Conservation (phyloP, 2,329 filamentous ascomycete genomes). For the Pseudogymnoascus sp. region DNA sequence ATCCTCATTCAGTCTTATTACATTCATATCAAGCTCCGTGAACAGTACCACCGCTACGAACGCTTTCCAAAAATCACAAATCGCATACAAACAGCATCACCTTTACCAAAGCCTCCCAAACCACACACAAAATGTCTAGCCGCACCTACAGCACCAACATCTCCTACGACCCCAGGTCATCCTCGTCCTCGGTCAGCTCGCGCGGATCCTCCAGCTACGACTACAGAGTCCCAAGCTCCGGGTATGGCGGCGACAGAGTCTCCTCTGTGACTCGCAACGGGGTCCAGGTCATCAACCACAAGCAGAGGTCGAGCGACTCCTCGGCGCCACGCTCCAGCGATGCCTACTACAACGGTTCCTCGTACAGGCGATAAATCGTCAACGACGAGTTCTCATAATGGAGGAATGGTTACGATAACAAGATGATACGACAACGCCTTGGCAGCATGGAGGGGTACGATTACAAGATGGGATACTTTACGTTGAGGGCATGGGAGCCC, state of each 20-base stretch:
- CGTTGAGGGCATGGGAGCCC: not conserved
- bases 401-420: not conserved
- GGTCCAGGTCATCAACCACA: constrained; percentile 9
- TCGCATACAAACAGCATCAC: not conserved
- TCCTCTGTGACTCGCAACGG: constrained; percentile 5
- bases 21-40: not conserved
- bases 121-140: not conserved
- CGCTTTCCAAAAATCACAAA: not conserved
- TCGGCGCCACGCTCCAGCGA: not conserved
- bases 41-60: not conserved
- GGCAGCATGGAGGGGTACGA: not conserved
- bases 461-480: not conserved
- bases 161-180: not conserved
- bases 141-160: not conserved
- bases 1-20: not conserved
- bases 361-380: not conserved
- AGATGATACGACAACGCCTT: not conserved
- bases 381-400: not conserved
- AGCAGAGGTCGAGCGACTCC: not conserved
- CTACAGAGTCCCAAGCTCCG: not conserved
- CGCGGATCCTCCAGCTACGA: not conserved
- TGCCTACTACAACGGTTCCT: not conserved
- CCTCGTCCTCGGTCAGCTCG: not conserved
- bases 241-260: not conserved
- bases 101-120: not conserved